Evolutionary conservation across 2,329 filamentous ascomycete species (phyloP).

Genomic region (Calcarisporium arbuscula): DNA sequence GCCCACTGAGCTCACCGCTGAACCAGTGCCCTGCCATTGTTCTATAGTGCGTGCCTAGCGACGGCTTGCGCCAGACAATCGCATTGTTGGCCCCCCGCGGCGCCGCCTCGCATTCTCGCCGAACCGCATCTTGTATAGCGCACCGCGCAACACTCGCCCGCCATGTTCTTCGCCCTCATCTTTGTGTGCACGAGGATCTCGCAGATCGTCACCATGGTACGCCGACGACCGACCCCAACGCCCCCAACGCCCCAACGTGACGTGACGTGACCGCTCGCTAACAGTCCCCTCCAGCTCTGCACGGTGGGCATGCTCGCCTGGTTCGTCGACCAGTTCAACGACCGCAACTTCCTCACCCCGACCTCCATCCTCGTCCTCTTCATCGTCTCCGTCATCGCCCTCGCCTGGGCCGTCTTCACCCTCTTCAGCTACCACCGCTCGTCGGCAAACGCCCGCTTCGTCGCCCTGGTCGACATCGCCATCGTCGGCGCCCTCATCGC

Average conservation of each 20-base stretch:
- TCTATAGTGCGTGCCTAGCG: too few relatives aligned
- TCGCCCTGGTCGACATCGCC: conserved; percentile 52
- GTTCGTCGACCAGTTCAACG: conserved; percentile 56
- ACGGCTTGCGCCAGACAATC: too few relatives aligned
- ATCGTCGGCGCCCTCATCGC: conserved; percentile 61
- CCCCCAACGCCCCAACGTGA: neutral
- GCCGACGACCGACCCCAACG: conserved; percentile 12
- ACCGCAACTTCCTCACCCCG: conserved; percentile 52
- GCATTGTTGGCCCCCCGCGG: too few relatives aligned
- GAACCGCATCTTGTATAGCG: too few relatives aligned
- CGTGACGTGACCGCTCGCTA: neutral
- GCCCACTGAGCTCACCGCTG: too few relatives aligned
- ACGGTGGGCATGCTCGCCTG: conserved; percentile 61
- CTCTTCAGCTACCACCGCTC: conserved; percentile 62
- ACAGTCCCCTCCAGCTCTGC: conserved; percentile 46
- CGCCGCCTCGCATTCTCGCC: too few relatives aligned
- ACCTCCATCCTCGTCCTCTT: conserved; percentile 59
- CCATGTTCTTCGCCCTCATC: conserved; percentile 57
- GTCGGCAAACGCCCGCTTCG: conserved; percentile 53
- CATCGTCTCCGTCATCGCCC: conserved; percentile 58
- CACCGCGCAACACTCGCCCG: too few relatives aligned
- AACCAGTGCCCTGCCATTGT: too few relatives aligned
- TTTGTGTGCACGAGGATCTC: conserved; percentile 57
- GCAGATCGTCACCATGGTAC: conserved; percentile 58
- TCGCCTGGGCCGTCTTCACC: conserved; percentile 58